phyloP scores from a whole-genome alignment of 768 basidiomycete species.

The Trametopsis cervina region DNA sequence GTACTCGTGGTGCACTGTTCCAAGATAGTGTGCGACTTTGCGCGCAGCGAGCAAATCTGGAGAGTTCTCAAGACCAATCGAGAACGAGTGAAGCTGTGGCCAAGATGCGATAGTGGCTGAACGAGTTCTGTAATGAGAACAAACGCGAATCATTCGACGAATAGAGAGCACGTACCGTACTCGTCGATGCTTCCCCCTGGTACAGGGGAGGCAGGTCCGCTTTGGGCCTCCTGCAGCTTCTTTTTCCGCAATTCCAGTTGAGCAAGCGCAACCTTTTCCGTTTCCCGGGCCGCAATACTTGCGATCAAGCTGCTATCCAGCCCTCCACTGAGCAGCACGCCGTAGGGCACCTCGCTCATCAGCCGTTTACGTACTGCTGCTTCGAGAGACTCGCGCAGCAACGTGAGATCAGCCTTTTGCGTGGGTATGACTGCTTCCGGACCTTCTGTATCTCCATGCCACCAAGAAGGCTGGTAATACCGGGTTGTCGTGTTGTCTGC shows the following conservation, averaged over 20 bases:
- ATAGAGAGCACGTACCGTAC: conserved; percentile 36
- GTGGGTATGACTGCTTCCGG: conserved; percentile 50
- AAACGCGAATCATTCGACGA: neutral
- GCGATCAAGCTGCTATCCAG: conserved; percentile 96
- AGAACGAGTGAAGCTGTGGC: conserved; percentile 98
- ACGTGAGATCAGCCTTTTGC: conserved; percentile 52
- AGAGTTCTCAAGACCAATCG: conserved; percentile 90
- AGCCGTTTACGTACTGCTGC: conserved; percentile 89
- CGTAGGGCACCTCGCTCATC: conserved; percentile 98
- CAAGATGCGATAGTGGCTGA: conserved; percentile 74
- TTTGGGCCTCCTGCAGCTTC: conserved; percentile 44
- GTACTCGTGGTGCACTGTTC: conserved; percentile 95
- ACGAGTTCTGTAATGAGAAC: neutral
- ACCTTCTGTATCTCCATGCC: conserved; percentile 70
- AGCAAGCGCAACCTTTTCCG: conserved; percentile 79
- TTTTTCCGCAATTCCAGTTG: conserved; percentile 68
- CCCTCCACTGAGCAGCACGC: conserved; percentile 92
- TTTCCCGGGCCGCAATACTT: conserved; percentile 89
- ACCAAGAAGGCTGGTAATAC: conserved; percentile 90
- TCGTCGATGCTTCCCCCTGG: conserved; percentile 36
- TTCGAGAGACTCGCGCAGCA: conserved; percentile 78
- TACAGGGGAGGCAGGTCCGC: conserved; percentile 46
- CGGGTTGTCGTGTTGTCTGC: conserved; percentile 66
- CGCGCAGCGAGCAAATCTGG: conserved; percentile 92
- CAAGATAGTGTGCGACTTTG: conserved; percentile 88